Evolutionary conservation across 805 yeast species (phyloP), one percentile per base, ranked within the genome.

Genomic region (Debaryomyces tyrocola): DNA sequence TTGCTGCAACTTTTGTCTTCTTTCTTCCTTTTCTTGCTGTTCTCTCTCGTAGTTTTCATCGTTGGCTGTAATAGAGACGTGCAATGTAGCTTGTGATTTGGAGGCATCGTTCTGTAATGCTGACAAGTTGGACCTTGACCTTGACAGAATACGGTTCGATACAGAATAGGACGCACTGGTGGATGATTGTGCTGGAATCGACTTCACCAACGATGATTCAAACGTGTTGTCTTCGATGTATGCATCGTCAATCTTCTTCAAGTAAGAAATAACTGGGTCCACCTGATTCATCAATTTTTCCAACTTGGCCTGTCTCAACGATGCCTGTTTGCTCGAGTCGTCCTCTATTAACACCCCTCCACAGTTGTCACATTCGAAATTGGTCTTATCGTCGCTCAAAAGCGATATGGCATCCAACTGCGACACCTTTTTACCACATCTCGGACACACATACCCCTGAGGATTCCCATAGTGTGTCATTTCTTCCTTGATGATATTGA

Each of bases 361-460:
- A 66, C 99, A 94, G 40, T 87, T 78, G 33, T 88, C 90, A 63
- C 99, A 94, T 24, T 87, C 63, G 58, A 92, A 95, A 46, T 83
- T 85, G 43, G 87, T 82, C 56, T 81, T 80, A 58, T 88, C 97
- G 45, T 85, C 90, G 54, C 90, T 85, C 49, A 88, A 69, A 49
- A 90, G 64, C 12, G 96, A 81, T 15, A 92, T 82, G 2, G 96
- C 97, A 63, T 94, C 98, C 52, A 94, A 64, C 54, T 94, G 89
- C 6, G 91, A 78, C 58, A 85, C 91, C 62, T 87, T 85, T 15
- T 87, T 79, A 43, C 82, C 80, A 69, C 99, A 94, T 20, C 85
- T 73, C 7, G 96, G 91, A 62, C 99, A 94, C 48, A 88, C 78
- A 62, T 87, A 94, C 2, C 98, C 99, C 59, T 94, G 96, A 1